These are phyloP conservation scores for Pyrus hybrid DNA, from an alignment of 331 rosid species.

Conservation along the genomic window DNA sequence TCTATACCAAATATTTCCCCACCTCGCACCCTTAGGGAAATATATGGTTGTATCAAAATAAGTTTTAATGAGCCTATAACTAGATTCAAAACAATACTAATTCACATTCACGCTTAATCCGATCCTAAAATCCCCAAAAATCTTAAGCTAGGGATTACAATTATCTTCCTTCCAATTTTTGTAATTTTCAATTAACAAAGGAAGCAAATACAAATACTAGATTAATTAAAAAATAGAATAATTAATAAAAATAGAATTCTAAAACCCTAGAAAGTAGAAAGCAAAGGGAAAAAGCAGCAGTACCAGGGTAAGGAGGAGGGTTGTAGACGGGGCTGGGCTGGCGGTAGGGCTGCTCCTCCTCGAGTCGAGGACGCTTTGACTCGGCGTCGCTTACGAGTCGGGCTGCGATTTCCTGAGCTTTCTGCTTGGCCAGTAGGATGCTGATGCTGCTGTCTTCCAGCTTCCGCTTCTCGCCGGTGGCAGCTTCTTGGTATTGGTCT, in stretches of 20 bases:
- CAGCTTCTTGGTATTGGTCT: neutral
- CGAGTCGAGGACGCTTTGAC: conserved; percentile 40
- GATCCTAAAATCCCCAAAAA: neutral
- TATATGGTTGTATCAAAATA: too few relatives aligned
- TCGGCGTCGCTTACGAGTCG: conserved; percentile 39
- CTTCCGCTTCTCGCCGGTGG: conserved; percentile 29
- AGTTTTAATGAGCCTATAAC: too few relatives aligned
- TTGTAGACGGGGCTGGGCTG: conserved; percentile 12
- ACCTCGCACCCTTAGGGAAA: too few relatives aligned
- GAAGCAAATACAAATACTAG: neutral
- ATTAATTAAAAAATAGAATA: too few relatives aligned
- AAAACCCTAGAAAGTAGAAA: conserved; percentile 26
- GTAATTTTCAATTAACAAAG: neutral
- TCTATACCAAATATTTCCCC: too few relatives aligned
- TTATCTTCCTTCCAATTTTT: neutral
- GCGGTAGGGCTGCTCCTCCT: conserved; percentile 10
- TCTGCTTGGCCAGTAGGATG: conserved; percentile 36
- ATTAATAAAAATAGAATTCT: neutral
- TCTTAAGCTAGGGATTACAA: neutral
- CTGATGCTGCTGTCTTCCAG: conserved; percentile 27
- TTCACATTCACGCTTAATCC: neutral
- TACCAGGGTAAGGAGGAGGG: conserved; percentile 26
- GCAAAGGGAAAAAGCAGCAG: neutral
- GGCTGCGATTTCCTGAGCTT: conserved; percentile 45
- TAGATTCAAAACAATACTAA: neutral